phyloP scores from a whole-genome alignment of 306 rosid species.

The Myrica gale region DNA sequence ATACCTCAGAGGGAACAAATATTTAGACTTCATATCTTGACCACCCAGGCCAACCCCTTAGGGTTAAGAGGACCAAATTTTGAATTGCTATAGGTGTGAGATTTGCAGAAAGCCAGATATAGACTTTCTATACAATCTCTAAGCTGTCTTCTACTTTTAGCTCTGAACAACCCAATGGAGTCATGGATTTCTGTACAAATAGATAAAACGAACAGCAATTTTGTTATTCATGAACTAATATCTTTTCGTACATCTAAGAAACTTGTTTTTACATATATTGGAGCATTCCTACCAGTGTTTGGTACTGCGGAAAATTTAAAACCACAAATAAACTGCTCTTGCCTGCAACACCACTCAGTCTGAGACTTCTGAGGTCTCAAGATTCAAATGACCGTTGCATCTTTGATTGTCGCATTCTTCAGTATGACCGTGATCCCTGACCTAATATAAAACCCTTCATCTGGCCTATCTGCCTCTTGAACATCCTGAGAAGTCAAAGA shows the following conservation, averaged over 20 bases:
- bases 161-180: neutral
- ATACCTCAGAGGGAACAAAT: too few relatives aligned
- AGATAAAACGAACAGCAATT: conserved; percentile 3
- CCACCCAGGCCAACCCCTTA: too few relatives aligned
- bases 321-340: conserved; percentile 19
- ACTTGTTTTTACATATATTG: conserved; percentile 13
- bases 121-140: neutral
- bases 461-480: conserved; percentile 70
- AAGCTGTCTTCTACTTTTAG: neutral
- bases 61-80: too few relatives aligned
- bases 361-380: neutral
- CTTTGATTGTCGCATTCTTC: conserved; percentile 83
- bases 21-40: too few relatives aligned
- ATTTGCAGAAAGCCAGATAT: too few relatives aligned
- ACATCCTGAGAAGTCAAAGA: conserved; percentile 60
- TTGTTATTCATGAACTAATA: conserved; percentile 29
- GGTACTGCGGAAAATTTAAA: neutral
- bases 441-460: conserved; percentile 75
- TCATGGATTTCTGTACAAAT: neutral
- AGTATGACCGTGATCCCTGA: conserved; percentile 65
- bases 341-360: conserved; percentile 11
- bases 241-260: conserved; percentile 8
- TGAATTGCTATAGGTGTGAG: too few relatives aligned
- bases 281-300: neutral
- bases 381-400: conserved; percentile 64